Conservation (phyloP, 2,329 filamentous ascomycete species). For the Kalmusia sp. region DNA sequence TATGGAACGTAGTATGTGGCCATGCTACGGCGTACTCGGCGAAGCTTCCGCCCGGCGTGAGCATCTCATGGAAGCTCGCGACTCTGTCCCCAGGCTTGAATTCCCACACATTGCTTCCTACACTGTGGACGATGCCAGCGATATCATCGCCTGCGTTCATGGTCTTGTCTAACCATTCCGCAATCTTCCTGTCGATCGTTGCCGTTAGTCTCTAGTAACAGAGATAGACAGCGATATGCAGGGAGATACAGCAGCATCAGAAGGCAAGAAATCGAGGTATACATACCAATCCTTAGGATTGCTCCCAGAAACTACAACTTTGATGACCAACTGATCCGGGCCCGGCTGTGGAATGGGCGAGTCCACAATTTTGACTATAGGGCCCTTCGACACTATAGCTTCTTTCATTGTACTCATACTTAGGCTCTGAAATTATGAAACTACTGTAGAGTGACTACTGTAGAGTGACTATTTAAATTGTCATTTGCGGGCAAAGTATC, state of each 20-base stretch:
- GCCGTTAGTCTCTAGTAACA: not conserved
- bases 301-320: conserved; percentile 38
- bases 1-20: conserved; percentile 62
- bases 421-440: too few species aligned
- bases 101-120: conserved; percentile 61
- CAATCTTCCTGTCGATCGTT: conserved; percentile 19
- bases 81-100: conserved; percentile 64
- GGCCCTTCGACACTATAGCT: conserved; percentile 9
- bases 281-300: conserved; percentile 55
- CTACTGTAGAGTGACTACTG: too few species aligned
- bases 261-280: conserved; percentile 1
- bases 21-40: conserved; percentile 66
- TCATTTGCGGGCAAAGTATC: too few species aligned
- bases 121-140: conserved; percentile 59
- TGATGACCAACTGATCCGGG: conserved; percentile 37
- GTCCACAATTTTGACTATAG: conserved; percentile 41
- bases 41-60: conserved; percentile 58
- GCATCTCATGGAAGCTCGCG: conserved; percentile 61
- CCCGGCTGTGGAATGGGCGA: conserved; percentile 28
- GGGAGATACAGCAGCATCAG: not conserved
- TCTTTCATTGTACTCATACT: conserved; percentile 15
- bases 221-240: conserved; percentile 52
- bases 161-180: conserved; percentile 18
- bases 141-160: conserved; percentile 60
- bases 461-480: too few species aligned